A percentile compares a stretch with the other conserved stretches of the same genome.
phyloP scores from a whole-genome alignment of 805 yeast genomes.

The Saccharomycopsis schoenii region DNA sequence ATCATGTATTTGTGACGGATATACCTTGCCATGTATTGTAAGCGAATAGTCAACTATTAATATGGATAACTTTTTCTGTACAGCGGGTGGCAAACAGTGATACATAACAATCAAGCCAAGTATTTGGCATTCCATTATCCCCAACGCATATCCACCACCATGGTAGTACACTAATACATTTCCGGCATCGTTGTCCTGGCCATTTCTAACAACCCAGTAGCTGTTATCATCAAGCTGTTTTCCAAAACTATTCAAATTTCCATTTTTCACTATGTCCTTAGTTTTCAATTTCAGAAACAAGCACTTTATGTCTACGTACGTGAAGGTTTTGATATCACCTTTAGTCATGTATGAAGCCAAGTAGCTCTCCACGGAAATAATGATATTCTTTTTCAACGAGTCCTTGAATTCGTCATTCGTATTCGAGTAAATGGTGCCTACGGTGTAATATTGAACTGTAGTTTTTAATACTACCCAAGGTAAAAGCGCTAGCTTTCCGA shows the following conservation, averaged over 20 bases:
- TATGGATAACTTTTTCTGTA: constrained; percentile 1
- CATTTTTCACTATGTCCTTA: neutral
- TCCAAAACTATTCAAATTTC: neutral
- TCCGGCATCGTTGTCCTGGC: neutral
- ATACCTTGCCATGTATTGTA: neutral
- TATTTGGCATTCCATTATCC: neutral
- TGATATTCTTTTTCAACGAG: neutral
- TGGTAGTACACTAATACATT: neutral
- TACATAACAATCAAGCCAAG: neutral
- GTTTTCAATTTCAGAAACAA: neutral
- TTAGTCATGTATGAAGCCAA: neutral
- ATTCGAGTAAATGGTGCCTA: neutral
- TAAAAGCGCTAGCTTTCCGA: neutral
- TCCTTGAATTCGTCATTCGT: neutral
- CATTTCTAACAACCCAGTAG: neutral
- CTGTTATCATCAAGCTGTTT: neutral
- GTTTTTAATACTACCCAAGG: neutral
- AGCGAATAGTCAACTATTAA: neutral
- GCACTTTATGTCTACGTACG: neutral
- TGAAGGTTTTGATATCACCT: neutral
- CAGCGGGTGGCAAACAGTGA: neutral
- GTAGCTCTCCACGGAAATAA: neutral
- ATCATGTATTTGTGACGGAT: neutral
- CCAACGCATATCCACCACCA: neutral
- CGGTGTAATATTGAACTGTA: neutral